Evolutionary conservation across 805 yeast species (phyloP).

Genomic region (Kregervanrija pseudodelftensis): DNA sequence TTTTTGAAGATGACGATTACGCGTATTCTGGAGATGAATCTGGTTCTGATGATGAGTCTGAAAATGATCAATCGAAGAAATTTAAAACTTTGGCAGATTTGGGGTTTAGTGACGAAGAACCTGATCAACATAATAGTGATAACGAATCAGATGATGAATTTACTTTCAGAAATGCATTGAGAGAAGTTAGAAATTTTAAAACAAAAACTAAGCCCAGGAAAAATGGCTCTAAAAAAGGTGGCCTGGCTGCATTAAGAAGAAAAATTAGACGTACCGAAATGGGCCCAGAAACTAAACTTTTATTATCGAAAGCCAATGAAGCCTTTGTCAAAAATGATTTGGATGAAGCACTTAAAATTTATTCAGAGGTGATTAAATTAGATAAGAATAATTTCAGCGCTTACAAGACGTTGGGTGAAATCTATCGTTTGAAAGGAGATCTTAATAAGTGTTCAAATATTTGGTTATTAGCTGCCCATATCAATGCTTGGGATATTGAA

Average conservation of each 20-base stretch:
- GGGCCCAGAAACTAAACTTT: conserved; percentile 65
- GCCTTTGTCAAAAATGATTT: conserved; percentile 65
- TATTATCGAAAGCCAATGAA: conserved; percentile 70
- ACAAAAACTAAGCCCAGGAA: conserved; percentile 26
- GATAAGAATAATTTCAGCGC: conserved; percentile 79
- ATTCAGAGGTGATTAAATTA: conserved; percentile 62
- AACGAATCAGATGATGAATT: conserved; percentile 36
- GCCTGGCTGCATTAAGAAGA: conserved; percentile 30
- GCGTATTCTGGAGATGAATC: conserved; percentile 3
- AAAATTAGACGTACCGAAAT: conserved; percentile 37
- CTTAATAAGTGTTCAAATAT: conserved; percentile 67
- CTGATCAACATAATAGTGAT: conserved; percentile 22
- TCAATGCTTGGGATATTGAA: conserved; percentile 66
- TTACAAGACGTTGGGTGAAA: conserved; percentile 82
- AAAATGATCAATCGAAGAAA: conserved; percentile 11
- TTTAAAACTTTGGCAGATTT: conserved; percentile 17
- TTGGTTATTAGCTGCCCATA: conserved; percentile 77
- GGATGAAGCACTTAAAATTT: conserved; percentile 51
- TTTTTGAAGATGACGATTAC: conserved; percentile 10
- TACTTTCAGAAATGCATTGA: conserved; percentile 52
- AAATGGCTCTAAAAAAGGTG: conserved; percentile 26
- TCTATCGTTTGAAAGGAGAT: conserved; percentile 60
- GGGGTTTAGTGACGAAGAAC: conserved; percentile 27
- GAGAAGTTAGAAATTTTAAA: conserved; percentile 62
- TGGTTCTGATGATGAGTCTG: conserved; percentile 11